Evolutionary conservation across 495 filamentous ascomycete genomes (phyloP).

Genomic region (Daldinia decipiens): DNA sequence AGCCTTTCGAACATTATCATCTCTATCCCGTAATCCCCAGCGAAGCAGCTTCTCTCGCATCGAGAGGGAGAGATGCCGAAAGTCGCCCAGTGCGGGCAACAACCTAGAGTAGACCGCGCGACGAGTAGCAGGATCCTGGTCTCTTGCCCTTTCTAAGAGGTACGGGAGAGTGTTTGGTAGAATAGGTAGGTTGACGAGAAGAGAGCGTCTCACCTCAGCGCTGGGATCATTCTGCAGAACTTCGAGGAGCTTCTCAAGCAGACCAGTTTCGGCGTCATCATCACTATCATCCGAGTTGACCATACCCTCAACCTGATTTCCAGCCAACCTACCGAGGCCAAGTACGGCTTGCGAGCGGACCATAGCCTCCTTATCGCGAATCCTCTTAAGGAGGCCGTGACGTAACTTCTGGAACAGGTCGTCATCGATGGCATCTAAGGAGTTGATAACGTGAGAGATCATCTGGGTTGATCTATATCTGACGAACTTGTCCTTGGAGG

Average conservation of each 20-base stretch:
- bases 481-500: conserved; percentile 89
- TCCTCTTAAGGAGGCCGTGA: conserved; percentile 78
- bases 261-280: conserved; percentile 64
- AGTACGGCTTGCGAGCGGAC: conserved; percentile 95
- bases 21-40: conserved; percentile 94
- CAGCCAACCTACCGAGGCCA: conserved; percentile 83
- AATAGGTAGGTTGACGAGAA: conserved; percentile 89
- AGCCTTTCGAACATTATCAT: conserved; percentile 93
- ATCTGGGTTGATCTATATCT: conserved; percentile 91
- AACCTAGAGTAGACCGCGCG: conserved; percentile 88
- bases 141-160: conserved; percentile 89
- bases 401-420: conserved; percentile 85
- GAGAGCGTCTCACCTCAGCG: conserved; percentile 86
- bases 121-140: conserved; percentile 83
- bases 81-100: conserved; percentile 90
- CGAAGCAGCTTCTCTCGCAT: conserved; percentile 96
- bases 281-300: conserved; percentile 73
- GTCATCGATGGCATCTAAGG: conserved; percentile 87
- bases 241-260: conserved; percentile 86
- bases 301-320: conserved; percentile 80
- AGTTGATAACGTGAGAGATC: conserved; percentile 86
- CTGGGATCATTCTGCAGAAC: conserved; percentile 94
- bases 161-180: conserved; percentile 84
- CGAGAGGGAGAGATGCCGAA: conserved; percentile 91
- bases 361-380: conserved; percentile 91